These are phyloP conservation scores for Aspergillus heteromorphus DNA, from an alignment of 495 filamentous ascomycete genomes.

Conservation along the genomic window DNA sequence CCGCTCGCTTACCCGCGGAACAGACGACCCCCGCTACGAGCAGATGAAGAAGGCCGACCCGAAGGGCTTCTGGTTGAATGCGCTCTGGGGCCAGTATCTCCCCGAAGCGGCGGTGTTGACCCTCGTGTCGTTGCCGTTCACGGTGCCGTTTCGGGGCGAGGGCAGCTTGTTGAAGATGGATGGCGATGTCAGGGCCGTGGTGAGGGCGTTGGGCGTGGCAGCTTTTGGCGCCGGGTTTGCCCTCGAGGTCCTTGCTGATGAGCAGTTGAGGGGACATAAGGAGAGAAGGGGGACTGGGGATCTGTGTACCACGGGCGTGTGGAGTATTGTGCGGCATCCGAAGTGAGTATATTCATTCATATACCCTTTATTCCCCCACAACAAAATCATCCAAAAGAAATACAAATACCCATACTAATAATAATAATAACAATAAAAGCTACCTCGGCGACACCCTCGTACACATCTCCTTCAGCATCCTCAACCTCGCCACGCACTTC, in stretches of 20 bases:
- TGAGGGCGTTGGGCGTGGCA: slow-evolving; percentile 46
- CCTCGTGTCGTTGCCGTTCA: slow-evolving; percentile 51
- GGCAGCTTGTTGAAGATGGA: slow-evolving; percentile 17
- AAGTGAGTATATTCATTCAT: slow-evolving; percentile 40
- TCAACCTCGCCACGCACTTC: slow-evolving; percentile 47
- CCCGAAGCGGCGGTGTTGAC: slow-evolving; percentile 49
- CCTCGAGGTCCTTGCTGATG: slow-evolving; percentile 50
- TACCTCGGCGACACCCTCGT: slow-evolving; percentile 54
- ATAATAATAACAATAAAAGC: slow-evolving; percentile 22
- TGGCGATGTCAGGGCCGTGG: slow-evolving; percentile 7
- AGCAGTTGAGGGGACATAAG: slow-evolving; percentile 40
- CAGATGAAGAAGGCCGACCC: slow-evolving; percentile 35
- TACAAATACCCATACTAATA: neutral
- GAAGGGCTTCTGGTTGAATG: slow-evolving; percentile 48
- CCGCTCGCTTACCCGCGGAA: slow-evolving; percentile 38
- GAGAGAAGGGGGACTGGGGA: slow-evolving; percentile 21
- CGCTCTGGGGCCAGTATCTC: slow-evolving; percentile 43
- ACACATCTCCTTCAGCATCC: slow-evolving; percentile 32
- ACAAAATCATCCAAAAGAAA: too few species aligned
- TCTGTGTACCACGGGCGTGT: slow-evolving; percentile 49
- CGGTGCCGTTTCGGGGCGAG: slow-evolving; percentile 52
- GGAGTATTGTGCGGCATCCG: slow-evolving; percentile 56
- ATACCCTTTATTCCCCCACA: neutral
- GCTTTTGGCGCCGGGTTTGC: slow-evolving; percentile 50
- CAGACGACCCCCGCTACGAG: slow-evolving; percentile 53